These are phyloP conservation scores for Vitis rupestris DNA, from an alignment of 164 flowering plant species.

Conservation along the genomic window DNA sequence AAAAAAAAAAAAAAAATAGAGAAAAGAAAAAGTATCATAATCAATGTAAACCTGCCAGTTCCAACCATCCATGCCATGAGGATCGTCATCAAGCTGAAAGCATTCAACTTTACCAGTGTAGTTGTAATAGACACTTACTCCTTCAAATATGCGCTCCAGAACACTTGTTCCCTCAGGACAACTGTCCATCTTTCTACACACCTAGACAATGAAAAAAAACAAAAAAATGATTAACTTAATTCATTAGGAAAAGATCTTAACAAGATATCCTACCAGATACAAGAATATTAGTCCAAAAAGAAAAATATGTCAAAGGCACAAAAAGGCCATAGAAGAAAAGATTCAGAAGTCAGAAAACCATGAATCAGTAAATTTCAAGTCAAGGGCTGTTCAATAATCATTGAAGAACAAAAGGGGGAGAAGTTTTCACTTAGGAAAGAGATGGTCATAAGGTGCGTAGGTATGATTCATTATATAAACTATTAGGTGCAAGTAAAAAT, in stretches of 20 bases:
- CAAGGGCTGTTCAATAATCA: not conserved
- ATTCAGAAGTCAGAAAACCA: not conserved
- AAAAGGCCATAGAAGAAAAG: not conserved
- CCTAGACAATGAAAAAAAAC: conserved; percentile 35
- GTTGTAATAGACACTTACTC: conserved; percentile 83
- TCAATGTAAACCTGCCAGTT: conserved; percentile 70
- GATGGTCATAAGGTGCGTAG: not conserved
- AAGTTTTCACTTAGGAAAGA: not conserved
- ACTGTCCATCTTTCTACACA: conserved; percentile 69
- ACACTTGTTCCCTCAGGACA: conserved; percentile 51
- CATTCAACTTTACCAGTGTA: conserved; percentile 72
- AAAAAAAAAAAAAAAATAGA: not conserved
- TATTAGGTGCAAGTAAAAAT: not conserved
- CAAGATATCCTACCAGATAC: not conserved
- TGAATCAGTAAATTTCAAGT: not conserved
- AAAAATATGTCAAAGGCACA: not conserved
- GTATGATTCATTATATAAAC: not conserved
- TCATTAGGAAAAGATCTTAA: not conserved
- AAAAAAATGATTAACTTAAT: not conserved
- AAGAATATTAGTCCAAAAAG: not conserved
- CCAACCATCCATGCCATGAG: conserved; percentile 92
- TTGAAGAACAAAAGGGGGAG: not conserved
- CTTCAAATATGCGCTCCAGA: conserved; percentile 70
- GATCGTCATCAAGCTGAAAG: conserved; percentile 79
- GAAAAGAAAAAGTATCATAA: not conserved